Conservation (phyloP, 1,284 basidiomycete species). For the Cryptococcus depauperatus region DNA sequence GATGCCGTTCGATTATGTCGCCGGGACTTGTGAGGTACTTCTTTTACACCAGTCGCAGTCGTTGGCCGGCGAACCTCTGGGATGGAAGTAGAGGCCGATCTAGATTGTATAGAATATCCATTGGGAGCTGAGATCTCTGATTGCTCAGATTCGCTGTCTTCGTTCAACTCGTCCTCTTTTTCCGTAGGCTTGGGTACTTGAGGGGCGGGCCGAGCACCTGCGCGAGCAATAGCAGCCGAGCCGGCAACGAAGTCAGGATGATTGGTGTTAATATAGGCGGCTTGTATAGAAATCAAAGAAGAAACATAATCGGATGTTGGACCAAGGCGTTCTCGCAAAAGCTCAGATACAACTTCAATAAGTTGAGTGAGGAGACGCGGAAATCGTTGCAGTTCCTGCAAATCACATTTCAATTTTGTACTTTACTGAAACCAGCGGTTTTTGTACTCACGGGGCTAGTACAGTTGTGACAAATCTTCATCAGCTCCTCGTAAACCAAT, state of each 20-base stretch:
- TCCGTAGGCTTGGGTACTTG: conserved; percentile 12
- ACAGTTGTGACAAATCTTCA: conserved; percentile 99
- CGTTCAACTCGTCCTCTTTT: conserved; percentile 23
- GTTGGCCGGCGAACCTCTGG: conserved; percentile 55
- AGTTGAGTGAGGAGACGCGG: conserved; percentile 86
- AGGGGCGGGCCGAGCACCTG: conserved; percentile 26
- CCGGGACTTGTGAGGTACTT: conserved; percentile 4
- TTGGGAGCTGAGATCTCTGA: conserved; percentile 37
- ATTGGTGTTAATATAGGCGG: conserved; percentile 94
- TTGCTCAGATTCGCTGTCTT: conserved; percentile 38
- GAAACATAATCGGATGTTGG: conserved; percentile 95
- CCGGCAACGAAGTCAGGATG: conserved; percentile 46
- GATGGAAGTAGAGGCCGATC: conserved; percentile 69
- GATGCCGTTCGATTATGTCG: conserved; percentile 28
- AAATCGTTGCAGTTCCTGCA: conserved; percentile 91
- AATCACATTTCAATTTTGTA: background rate
- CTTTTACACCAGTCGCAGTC: conserved; percentile 4
- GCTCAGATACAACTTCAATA: conserved; percentile 94
- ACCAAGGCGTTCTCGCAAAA: conserved; percentile 87
- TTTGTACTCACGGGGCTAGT: conserved; percentile 67
- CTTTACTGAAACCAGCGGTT: background rate
- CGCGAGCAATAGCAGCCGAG: conserved; percentile 43
- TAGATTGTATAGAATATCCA: conserved; percentile 48
- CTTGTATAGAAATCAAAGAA: conserved; percentile 93
- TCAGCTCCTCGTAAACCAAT: conserved; percentile 96